Percentiles rank a stretch among this genome's conserved stretches.
These are phyloP conservation scores for Tetradesmus obliquus DNA, from an alignment of 139 green algal species.

Conservation along the genomic window DNA sequence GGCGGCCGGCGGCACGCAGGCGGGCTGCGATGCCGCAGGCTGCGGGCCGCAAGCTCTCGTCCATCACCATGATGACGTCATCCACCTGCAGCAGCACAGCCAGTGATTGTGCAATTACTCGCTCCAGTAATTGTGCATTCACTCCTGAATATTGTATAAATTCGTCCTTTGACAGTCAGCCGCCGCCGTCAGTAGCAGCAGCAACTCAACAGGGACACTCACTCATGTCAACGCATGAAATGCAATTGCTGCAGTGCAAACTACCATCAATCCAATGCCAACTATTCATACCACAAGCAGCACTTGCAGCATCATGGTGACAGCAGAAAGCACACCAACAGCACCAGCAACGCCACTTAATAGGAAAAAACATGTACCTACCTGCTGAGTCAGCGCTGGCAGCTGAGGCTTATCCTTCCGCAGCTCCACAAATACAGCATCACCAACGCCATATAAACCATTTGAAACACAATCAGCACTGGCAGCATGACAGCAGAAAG, in stretches of 20 bases:
- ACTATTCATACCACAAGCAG: neutral
- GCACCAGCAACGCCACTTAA: neutral
- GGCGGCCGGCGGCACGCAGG: constrained; percentile 76
- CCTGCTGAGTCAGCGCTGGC: constrained; percentile 69
- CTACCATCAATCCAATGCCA: neutral
- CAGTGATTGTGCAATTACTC: neutral
- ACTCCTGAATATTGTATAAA: neutral
- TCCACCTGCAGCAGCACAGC: constrained; percentile 68
- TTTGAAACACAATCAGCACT: neutral
- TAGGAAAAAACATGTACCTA: constrained; percentile 19
- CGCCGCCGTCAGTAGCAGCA: neutral
- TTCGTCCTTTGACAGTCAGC: neutral
- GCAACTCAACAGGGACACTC: neutral
- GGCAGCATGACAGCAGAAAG: neutral
- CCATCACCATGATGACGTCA: constrained; percentile 86
- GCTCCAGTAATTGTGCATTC: neutral
- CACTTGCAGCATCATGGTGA: neutral
- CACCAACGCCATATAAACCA: neutral
- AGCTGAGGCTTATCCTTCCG: constrained; percentile 89
- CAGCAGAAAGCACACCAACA: neutral
- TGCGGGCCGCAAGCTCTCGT: constrained; percentile 69
- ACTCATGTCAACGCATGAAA: neutral
- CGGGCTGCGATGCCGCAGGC: constrained; percentile 74
- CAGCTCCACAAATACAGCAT: constrained; percentile 97
- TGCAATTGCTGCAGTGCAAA: neutral